Evolutionary conservation across 2,329 filamentous ascomycete genomes (phyloP), one percentile per base, ranked within the genome.

Genomic region (Mycosphaerella arachidis): DNA sequence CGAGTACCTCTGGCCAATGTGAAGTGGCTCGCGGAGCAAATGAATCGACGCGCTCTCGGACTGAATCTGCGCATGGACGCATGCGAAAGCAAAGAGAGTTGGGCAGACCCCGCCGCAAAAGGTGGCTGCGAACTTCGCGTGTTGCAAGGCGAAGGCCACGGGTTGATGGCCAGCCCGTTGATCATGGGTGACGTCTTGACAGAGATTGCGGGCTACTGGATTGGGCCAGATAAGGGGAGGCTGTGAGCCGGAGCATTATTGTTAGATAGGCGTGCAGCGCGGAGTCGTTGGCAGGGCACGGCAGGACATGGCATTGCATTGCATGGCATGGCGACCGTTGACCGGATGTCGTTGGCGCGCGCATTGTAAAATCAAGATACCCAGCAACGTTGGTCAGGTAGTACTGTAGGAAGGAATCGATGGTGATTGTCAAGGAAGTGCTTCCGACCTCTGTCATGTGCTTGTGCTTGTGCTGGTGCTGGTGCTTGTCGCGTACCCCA

Each of bases 101-200:
- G 52, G 53, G 43, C 45, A 43, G 60, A 58, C 35, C 30, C 58
- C 8, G 33, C 51, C 8, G 43, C 31, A 6, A 55, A 29, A 46
- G 67, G 90, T 31, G 83, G 90, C 52, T 97, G 93, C 74, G 94
- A 97, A 73, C 91, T 99, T 13, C 82, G 93, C 5, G 86, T 97
- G 5, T 81, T 99, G 3, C 90, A 96, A 66, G 91, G 90, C 6
- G 93, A 99, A 74, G 91, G 92, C 3, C 94, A 99, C 72, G 93
- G 94, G 0, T 79, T 99, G 27, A 99, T 99, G 94, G 94, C 94
- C 0, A 95, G 89, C 66, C 92, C 94, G 0, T 81, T 81, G 13
- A 93, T 97, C 48, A 99, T 99, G 94, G 90, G 91, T 48, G 86
- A 88, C 20, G 89, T 97, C n/a, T 78, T 99, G 37, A 93, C 91